Conservation (phyloP, 306 rosid genomes). For the Acacia crassicarpa region DNA sequence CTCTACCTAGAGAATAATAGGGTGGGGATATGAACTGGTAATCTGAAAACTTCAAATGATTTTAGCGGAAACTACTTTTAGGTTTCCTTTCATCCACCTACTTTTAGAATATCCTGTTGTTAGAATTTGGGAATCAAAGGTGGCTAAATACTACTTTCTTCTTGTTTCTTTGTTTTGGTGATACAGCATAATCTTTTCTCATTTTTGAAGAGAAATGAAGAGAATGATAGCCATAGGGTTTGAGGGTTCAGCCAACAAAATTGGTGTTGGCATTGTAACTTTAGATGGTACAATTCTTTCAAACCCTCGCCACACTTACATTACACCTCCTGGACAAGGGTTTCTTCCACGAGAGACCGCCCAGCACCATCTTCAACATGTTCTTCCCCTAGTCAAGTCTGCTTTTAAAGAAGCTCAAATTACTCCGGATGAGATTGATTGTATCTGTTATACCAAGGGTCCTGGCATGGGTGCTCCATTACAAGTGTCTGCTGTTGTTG, state of each 20-base stretch:
- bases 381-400: constrained; percentile 70
- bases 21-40: not conserved
- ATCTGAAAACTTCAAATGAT: not conserved
- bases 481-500: constrained; percentile 80
- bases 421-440: constrained; percentile 69
- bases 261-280: constrained; percentile 78
- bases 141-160: not conserved
- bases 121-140: not conserved
- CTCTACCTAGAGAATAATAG: not conserved
- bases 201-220: constrained; percentile 49
- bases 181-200: not conserved
- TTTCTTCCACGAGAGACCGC: constrained; percentile 96
- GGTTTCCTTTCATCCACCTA: not conserved
- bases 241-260: constrained; percentile 97
- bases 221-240: constrained; percentile 79
- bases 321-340: constrained; percentile 95
- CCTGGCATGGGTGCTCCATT: constrained; percentile 98
- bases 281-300: constrained; percentile 83
- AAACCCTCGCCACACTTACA: constrained; percentile 90
- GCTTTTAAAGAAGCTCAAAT: constrained; percentile 68
- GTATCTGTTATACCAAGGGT: constrained; percentile 90
- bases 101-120: not conserved
- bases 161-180: not conserved
- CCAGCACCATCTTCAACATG: constrained; percentile 83
- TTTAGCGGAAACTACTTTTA: not conserved